Evolutionary conservation across 2,329 filamentous ascomycete species (phyloP).

Genomic region (Fusarium vanettenii): DNA sequence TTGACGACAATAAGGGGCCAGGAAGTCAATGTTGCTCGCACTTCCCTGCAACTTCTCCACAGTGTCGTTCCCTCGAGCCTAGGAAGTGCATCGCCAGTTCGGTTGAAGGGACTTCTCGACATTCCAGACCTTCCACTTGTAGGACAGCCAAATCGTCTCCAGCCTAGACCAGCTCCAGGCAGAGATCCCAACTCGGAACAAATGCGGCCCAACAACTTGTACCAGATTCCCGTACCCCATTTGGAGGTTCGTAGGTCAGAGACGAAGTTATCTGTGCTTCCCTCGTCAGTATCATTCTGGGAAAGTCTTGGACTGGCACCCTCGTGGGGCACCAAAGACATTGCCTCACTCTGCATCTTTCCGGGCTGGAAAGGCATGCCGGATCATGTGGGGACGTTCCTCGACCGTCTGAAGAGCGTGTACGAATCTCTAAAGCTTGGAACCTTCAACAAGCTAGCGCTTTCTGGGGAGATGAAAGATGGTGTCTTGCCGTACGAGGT

Average conservation of each 20-base stretch:
- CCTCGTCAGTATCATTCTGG: conserved; percentile 83
- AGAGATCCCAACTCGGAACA: conserved; percentile 57
- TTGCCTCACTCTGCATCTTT: conserved; percentile 77
- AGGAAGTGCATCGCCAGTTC: conserved; percentile 51
- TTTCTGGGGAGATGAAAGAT: conserved; percentile 52
- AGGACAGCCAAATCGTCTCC: conserved; percentile 63
- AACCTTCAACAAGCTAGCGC: conserved; percentile 65
- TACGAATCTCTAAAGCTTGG: conserved; percentile 83
- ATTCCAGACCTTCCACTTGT: conserved; percentile 67
- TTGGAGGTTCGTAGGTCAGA: conserved; percentile 79
- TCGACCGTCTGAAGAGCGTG: conserved; percentile 74
- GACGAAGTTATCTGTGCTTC: conserved; percentile 76
- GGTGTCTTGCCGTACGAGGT: conserved; percentile 63
- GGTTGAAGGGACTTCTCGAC: conserved; percentile 63
- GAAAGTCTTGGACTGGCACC: conserved; percentile 82
- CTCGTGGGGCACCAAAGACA: conserved; percentile 76
- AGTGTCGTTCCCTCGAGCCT: conserved; percentile 59
- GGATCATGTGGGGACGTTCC: conserved; percentile 71
- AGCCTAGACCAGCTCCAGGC: conserved; percentile 59
- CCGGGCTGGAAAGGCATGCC: conserved; percentile 73
- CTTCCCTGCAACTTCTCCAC: conserved; percentile 61
- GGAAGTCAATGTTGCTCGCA: conserved; percentile 58
- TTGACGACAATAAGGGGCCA: conserved; percentile 52
- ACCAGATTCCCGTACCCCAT: conserved; percentile 75
- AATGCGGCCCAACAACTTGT: conserved; percentile 64